Percentiles rank a stretch among this genome's conserved stretches.
Evolutionary conservation across 371 early-diverging fungal genomes (phyloP).

Genomic region (Actinomucor elegans): DNA sequence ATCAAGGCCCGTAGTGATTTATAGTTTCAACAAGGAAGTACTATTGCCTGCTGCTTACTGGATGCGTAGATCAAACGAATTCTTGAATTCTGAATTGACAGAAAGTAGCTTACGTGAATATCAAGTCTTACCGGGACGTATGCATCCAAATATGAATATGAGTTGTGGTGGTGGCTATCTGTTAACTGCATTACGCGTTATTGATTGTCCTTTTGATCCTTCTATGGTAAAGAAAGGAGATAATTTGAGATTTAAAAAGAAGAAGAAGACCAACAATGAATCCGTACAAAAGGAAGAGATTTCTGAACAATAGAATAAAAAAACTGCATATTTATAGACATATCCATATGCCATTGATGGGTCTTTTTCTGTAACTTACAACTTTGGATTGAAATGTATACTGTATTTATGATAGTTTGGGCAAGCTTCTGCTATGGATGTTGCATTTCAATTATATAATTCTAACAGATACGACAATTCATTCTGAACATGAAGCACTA

Average conservation of each 20-base stretch:
- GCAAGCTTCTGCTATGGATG: no score
- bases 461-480: no score
- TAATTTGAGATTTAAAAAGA: conserved; percentile 18
- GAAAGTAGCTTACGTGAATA: conserved; percentile 91
- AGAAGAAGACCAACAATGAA: no score
- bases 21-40: conserved; percentile 80
- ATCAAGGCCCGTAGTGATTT: conserved; percentile 86
- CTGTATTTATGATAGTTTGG: no score
- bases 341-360: no score
- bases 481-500: no score
- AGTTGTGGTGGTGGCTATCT: conserved; percentile 86
- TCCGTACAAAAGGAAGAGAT: background rate
- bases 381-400: no score
- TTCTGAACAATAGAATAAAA: no score
- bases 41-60: conserved; percentile 68
- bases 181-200: conserved; percentile 68
- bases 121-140: conserved; percentile 86
- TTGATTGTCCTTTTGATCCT: conserved; percentile 47
- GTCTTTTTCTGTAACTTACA: no score
- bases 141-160: conserved; percentile 93
- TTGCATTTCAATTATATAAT: no score
- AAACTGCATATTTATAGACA: no score
- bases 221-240: conserved; percentile 18
- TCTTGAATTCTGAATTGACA: conserved; percentile 78
- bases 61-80: conserved; percentile 71